Percentiles rank a stretch among this genome's conserved stretches.
Evolutionary conservation across 768 basidiomycete species (phyloP).

Genomic region (Tricholoma saponaceum): DNA sequence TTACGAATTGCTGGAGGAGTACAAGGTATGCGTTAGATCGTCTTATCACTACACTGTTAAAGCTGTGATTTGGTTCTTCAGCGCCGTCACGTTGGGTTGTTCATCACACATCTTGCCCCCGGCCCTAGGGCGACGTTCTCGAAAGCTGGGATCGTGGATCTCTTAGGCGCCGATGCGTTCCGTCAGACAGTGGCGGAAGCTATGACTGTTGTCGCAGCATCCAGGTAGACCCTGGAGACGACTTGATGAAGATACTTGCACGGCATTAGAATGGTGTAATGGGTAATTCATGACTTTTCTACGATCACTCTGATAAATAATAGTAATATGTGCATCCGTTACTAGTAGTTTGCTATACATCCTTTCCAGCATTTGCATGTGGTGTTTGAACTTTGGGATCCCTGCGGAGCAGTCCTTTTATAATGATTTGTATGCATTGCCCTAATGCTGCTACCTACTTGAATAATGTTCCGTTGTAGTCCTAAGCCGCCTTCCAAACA

Average conservation of each 20-base stretch:
- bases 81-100: conserved; percentile 48
- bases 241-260: background rate
- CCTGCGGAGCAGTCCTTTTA: no score
- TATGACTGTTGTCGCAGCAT: conserved; percentile 37
- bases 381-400: background rate
- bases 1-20: conserved; percentile 72
- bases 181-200: conserved; percentile 48
- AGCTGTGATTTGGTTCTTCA: conserved; percentile 15
- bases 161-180: conserved; percentile 46
- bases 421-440: no score
- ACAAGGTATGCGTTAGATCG: conserved; percentile 45
- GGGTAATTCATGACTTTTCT: background rate
- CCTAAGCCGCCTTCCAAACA: conserved; percentile 31
- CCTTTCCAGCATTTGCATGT: background rate
- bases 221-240: conserved; percentile 6
- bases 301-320: background rate
- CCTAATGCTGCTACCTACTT: no score
- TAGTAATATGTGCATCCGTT: no score
- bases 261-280: background rate
- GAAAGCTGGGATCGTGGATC: conserved; percentile 48
- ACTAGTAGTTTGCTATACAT: background rate
- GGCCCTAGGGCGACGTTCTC: conserved; percentile 37
- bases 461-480: background rate
- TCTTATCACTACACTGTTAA: background rate
- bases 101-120: conserved; percentile 45